These are phyloP conservation scores for Tetratostichococcus sp. DNA, from an alignment of 139 green algal species.

Conservation along the genomic window DNA sequence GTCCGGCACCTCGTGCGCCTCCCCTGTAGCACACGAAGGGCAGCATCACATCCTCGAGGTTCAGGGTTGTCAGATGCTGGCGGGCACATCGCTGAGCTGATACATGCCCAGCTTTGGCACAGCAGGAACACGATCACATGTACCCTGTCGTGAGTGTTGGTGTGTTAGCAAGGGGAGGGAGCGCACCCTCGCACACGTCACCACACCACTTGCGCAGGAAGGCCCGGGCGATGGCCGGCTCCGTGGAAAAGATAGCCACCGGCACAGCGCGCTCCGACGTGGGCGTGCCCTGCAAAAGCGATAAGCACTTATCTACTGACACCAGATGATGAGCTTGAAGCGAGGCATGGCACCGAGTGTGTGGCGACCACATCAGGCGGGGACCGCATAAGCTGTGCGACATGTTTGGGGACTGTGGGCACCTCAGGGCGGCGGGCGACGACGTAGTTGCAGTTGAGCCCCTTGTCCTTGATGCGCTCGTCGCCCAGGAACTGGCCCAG, in stretches of 20 bases:
- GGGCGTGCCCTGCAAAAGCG: conserved; percentile 44
- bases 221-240: conserved; percentile 73
- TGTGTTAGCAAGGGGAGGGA: too few relatives aligned
- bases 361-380: too few relatives aligned
- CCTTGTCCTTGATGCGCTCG: conserved; percentile 93
- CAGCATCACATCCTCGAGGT: not conserved
- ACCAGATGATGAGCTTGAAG: too few relatives aligned
- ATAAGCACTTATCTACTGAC: too few relatives aligned
- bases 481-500: conserved; percentile 89
- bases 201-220: conserved; percentile 90
- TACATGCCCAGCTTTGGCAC: too few relatives aligned
- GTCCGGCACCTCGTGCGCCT: conserved; percentile 54
- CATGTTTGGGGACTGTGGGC: too few relatives aligned
- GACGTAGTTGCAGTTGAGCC: conserved; percentile 63
- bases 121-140: too few relatives aligned
- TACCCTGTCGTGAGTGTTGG: too few relatives aligned
- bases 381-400: too few relatives aligned
- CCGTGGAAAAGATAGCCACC: conserved; percentile 88
- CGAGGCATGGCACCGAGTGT: too few relatives aligned
- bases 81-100: too few relatives aligned
- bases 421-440: conserved; percentile 32
- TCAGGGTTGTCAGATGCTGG: too few relatives aligned
- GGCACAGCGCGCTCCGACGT: conserved; percentile 90
- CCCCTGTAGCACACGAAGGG: conserved; percentile 13
- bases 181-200: conserved; percentile 22